Evolutionary conservation across 306 rosid species (phyloP).

Genomic region (Delonix regia): DNA sequence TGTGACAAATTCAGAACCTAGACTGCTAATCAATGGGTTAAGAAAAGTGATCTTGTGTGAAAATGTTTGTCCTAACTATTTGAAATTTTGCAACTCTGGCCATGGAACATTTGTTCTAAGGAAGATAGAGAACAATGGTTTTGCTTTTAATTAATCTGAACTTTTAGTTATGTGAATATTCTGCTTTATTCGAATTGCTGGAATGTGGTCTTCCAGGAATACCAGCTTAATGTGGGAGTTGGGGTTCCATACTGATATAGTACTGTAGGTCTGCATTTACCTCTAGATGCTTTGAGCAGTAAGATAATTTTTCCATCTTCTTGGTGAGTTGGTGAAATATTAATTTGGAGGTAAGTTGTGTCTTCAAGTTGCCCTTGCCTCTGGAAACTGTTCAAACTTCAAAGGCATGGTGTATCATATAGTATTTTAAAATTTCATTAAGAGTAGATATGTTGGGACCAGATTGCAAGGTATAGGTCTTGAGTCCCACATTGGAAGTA

Average conservation of each 20-base stretch:
- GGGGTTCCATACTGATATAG: neutral
- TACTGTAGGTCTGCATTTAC: neutral
- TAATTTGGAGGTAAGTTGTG: neutral
- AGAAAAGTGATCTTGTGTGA: neutral
- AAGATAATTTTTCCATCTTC: constrained; percentile 14
- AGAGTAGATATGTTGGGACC: neutral
- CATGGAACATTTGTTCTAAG: neutral
- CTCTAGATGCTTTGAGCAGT: neutral
- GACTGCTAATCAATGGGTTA: constrained; percentile 3
- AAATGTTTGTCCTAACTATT: neutral
- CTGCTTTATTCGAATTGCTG: neutral
- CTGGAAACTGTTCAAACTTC: neutral
- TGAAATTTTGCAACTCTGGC: constrained; percentile 8
- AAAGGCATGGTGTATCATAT: neutral
- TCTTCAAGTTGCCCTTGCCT: constrained; percentile 11
- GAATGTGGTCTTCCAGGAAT: neutral
- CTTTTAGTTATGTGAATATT: neutral
- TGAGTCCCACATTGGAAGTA: neutral
- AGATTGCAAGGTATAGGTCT: neutral
- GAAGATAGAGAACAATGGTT: constrained; percentile 8
- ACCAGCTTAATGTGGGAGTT: neutral
- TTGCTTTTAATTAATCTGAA: neutral
- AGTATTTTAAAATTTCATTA: neutral
- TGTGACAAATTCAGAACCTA: neutral
- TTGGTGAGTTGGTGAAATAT: neutral